A percentile compares a stretch with the other conserved stretches of the same genome.
Evolutionary conservation across 1,284 basidiomycete genomes (phyloP).

Genomic region (Microbotryomycetes sp.): DNA sequence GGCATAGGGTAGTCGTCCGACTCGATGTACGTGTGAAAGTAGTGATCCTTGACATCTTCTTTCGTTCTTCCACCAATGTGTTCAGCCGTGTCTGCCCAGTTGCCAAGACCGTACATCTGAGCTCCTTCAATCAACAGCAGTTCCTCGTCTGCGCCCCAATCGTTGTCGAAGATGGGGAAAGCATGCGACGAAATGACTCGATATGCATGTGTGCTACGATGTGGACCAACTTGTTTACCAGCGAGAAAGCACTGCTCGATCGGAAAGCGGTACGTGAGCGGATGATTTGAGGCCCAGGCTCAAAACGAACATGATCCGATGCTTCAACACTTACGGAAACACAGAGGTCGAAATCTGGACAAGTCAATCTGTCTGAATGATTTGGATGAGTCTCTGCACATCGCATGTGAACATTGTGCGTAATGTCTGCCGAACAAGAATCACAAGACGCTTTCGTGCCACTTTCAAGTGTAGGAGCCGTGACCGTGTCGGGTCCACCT

Average conservation of each 20-base stretch:
- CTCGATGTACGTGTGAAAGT: conserved; percentile 73
- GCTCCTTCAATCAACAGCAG: conserved; percentile 85
- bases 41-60: conserved; percentile 91
- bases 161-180: conserved; percentile 87
- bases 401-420: conserved; percentile 39
- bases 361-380: conserved; percentile 17
- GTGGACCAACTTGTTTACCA: conserved; percentile 80
- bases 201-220: conserved; percentile 85
- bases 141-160: conserved; percentile 99
- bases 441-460: conserved; percentile 37
- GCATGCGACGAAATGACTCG: conserved; percentile 90
- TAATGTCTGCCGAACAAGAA: conserved; percentile 38
- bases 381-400: conserved; percentile 36
- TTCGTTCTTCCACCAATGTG: conserved; percentile 82
- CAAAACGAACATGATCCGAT: no score
- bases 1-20: conserved; percentile 71
- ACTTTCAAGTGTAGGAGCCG: conserved; percentile 17
- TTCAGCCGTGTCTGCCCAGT: conserved; percentile 95
- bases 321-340: conserved; percentile 17
- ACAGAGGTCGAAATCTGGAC: conserved; percentile 45
- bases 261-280: not conserved
- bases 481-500: not conserved
- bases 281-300: not conserved
- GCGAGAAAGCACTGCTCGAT: conserved; percentile 68
- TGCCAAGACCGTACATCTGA: conserved; percentile 82